These are phyloP conservation scores for Leptographium wingfieldii DNA, from an alignment of 2,329 filamentous ascomycete genomes.

Conservation along the genomic window DNA sequence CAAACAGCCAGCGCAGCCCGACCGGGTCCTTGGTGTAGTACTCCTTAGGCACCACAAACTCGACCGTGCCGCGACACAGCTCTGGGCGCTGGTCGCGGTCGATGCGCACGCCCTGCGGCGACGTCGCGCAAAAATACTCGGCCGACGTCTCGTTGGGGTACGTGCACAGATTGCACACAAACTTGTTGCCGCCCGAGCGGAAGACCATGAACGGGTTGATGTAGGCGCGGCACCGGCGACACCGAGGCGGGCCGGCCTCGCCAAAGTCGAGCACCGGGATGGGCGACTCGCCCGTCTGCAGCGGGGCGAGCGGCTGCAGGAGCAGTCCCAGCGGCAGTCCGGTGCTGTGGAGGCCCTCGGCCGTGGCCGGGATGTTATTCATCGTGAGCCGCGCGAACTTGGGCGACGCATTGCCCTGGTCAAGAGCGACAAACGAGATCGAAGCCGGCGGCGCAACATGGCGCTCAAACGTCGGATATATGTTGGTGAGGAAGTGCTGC, in stretches of 20 bases:
- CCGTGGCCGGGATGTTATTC: slow-evolving; percentile 79
- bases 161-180: slow-evolving; percentile 95
- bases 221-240: slow-evolving; percentile 84
- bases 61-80: slow-evolving; percentile 80
- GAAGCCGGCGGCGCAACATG: slow-evolving; percentile 82
- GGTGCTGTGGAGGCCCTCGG: slow-evolving; percentile 68
- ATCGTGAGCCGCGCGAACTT: slow-evolving; percentile 85
- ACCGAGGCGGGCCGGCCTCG: slow-evolving; percentile 77
- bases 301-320: slow-evolving; percentile 72
- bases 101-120: slow-evolving; percentile 72
- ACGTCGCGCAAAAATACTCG: slow-evolving; percentile 89
- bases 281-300: slow-evolving; percentile 72
- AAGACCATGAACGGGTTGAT: slow-evolving; percentile 99
- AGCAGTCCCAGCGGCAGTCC: slow-evolving; percentile 77
- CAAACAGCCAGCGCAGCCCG: slow-evolving; percentile 74
- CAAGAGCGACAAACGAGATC: slow-evolving; percentile 81
- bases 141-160: slow-evolving; percentile 89
- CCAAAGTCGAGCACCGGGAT: slow-evolving; percentile 94
- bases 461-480: slow-evolving; percentile 92
- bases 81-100: slow-evolving; percentile 85
- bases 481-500: slow-evolving; percentile 71
- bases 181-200: slow-evolving; percentile 83
- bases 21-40: slow-evolving; percentile 96
- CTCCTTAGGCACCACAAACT: slow-evolving; percentile 94
- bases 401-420: slow-evolving; percentile 92